Evolutionary conservation across 805 yeast species (phyloP), one percentile per base, ranked within the genome.

Genomic region (Limtongozyma cylindracea): DNA sequence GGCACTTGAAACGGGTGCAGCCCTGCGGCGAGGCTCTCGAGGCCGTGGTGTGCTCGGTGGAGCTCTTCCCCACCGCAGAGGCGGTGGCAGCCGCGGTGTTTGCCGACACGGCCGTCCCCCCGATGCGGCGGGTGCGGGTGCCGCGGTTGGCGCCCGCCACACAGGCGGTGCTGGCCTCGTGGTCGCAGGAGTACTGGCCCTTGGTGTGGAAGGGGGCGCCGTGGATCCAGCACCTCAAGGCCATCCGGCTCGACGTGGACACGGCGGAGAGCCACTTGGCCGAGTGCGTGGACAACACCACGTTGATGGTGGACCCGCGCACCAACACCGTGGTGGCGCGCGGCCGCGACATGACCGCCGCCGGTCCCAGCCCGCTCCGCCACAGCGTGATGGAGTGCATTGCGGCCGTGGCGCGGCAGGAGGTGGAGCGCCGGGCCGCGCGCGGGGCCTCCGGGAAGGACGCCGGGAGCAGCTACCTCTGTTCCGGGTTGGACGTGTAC

Each of bases 191-290:
- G 10, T 60, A 56, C 30, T 84, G 96, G 98, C 96, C 96, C 0
- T 45, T 77, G 24, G 55, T 77, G 18, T 88, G 96, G 96, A 68
- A 80, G 31, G 96, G 96, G 0, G 78, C 82, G 35, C 91, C 92
- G 0, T 53, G 66, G 31, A 64, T 67, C 27, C 88, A 73, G 34
- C 59, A 58, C 16, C 41, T 77, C 18, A 33, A 34, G 17, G 22
- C 31, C 3, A 43, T 40, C 26, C n/a, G n/a, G n/a, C n/a, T n/a
- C n/a, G n/a, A n/a, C n/a, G 28, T 47, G 1, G 21, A 26, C 4
- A 22, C 21, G 12, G 19, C 45, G 4, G 16, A 32, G 5, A 19
- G 23, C 3, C 25, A 20, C 9, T 13, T 13, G 6, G 15, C 15
- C 15, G 15, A 6, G 6, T 5, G 6, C 15, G 15, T 13, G 15